phyloP scores from a whole-genome alignment of 148 eudicot genomes.

The Fallopia convolvulus region DNA sequence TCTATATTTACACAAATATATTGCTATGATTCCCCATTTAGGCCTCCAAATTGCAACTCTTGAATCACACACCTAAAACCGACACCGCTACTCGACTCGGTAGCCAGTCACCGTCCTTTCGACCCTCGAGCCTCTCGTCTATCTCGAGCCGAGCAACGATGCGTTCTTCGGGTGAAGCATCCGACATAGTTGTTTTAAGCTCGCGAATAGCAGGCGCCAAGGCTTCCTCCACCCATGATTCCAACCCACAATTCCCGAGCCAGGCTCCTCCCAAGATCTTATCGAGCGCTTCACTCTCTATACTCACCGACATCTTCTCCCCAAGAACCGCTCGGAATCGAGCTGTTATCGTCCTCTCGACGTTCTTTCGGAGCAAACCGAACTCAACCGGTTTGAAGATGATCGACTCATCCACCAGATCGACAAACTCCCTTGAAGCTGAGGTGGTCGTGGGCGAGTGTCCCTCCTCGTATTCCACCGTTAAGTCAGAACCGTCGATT shows the following conservation, averaged over 20 bases:
- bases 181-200: conserved; percentile 31
- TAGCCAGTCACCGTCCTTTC: conserved; percentile 47
- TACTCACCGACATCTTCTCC: conserved; percentile 32
- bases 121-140: conserved; percentile 27
- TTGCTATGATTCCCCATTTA: background rate
- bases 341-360: conserved; percentile 35
- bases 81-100: conserved; percentile 42
- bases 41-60: background rate
- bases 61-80: background rate
- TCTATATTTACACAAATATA: background rate
- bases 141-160: conserved; percentile 41
- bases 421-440: conserved; percentile 39
- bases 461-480: conserved; percentile 64
- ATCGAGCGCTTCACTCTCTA: conserved; percentile 58
- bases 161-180: conserved; percentile 10
- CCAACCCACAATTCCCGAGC: conserved; percentile 56
- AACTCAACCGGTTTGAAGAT: conserved; percentile 64
- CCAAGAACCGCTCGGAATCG: conserved; percentile 40
- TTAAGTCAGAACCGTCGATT: conserved; percentile 67
- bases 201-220: conserved; percentile 49
- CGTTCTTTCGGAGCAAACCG: conserved; percentile 30
- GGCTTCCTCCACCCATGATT: conserved; percentile 53
- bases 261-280: conserved; percentile 72
- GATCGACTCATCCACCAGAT: conserved; percentile 48
- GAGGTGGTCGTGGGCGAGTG: conserved; percentile 34